Percentiles rank a stretch among this genome's conserved stretches.
These are phyloP conservation scores for Aaosphaeria arxii DNA, from an alignment of 2,329 filamentous ascomycete species.

Conservation along the genomic window DNA sequence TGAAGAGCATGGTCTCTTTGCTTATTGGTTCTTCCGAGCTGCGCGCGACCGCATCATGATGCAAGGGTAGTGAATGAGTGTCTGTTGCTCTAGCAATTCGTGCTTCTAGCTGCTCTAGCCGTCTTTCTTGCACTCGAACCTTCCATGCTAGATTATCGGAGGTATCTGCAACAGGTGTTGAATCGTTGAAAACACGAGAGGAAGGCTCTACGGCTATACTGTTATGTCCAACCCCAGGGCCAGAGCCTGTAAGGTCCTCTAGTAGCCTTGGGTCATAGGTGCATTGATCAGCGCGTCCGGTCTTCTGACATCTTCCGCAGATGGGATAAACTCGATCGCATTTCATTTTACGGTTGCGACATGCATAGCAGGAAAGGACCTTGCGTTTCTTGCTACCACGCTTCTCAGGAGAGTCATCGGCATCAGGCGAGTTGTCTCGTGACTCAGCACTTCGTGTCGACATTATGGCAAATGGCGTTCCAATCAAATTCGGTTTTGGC, in stretches of 20 bases:
- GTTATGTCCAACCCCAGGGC: constrained; percentile 12
- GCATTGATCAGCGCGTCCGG: constrained; percentile 42
- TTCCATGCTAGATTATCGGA: constrained; percentile 24
- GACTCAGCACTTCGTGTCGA: constrained; percentile 27
- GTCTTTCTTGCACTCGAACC: constrained; percentile 26
- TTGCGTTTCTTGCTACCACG: constrained; percentile 42
- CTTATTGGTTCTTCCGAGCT: constrained; percentile 10
- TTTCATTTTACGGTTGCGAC: constrained; percentile 46
- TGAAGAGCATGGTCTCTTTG: constrained; percentile 40
- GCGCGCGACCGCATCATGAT: neutral
- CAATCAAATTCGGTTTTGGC: neutral
- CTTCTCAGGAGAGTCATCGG: constrained; percentile 34
- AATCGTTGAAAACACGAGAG: neutral
- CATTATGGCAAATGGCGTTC: constrained; percentile 12
- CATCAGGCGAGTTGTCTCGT: constrained; percentile 29
- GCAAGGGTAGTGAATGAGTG: neutral
- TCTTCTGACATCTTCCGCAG: constrained; percentile 44
- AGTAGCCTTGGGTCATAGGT: constrained; percentile 39
- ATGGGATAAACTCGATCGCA: constrained; percentile 46
- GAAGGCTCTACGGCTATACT: constrained; percentile 4
- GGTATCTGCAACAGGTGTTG: constrained; percentile 1
- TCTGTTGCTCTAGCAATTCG: constrained; percentile 20
- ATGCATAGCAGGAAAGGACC: constrained; percentile 47
- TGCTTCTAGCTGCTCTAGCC: constrained; percentile 29
- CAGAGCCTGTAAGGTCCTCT: constrained; percentile 23